Evolutionary conservation across 768 basidiomycete genomes (phyloP), one percentile per base, ranked within the genome.

Genomic region (Termitomyces sp.): DNA sequence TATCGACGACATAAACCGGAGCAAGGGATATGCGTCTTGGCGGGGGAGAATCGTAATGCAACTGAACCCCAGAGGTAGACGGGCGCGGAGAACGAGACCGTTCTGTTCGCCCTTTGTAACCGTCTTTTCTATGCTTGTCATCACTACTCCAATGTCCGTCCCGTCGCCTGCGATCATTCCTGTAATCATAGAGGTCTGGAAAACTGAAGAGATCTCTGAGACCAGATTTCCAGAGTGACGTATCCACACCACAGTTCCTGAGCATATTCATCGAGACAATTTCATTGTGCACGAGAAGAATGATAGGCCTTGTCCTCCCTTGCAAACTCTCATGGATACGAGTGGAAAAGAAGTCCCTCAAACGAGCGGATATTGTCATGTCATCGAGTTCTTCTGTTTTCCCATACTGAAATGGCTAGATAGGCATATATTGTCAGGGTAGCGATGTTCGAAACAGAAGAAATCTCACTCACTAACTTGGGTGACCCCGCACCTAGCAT

Each of bases 271-370:
- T 62, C 0, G 79, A 72, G 60, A 74, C 65, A 41, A 72, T 65
- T 57, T 76, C 71, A 28, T 78, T 70, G 44, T 78, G 72, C 3
- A 84, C 78, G 7, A 86, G 72, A 5, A 85, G 65, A 26, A 85
- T 62, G 51, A 76, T 64, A 0, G 82, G 81, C 20, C 20, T 48
- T 18, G 36, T 20, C 1, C 18, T 43, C 9, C 32, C 45, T 3
- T 49, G 24, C 5, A 35, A 45, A 7, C 60, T 47, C 18, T 47
- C n/a, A 45, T 43, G n/a, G 24, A 56, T 55, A 32, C 56, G 43
- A 10, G 56, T 49, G 32, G 57, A 58, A 47, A 75, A 72, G 22
- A 71, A 58, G 18, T 56, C 55, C 38, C 63, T 60, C 13, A 72
- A 49, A 2, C 61, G 60, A 2, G 50, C 48, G 22, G 58, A 58